Conservation (phyloP, 2,329 filamentous ascomycete genomes). For the Setomelanomma holmii region DNA sequence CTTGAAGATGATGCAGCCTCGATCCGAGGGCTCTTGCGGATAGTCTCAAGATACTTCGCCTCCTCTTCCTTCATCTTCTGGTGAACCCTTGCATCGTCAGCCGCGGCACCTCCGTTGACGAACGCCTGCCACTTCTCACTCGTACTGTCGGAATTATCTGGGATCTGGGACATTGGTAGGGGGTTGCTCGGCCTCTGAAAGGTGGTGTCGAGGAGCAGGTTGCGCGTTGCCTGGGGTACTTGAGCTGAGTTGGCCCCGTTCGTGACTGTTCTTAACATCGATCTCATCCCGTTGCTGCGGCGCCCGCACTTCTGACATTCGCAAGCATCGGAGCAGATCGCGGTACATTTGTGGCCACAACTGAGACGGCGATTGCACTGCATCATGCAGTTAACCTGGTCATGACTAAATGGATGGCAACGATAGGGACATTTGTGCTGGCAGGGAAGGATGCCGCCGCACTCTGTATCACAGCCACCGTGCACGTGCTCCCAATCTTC, state of each 20-base stretch:
- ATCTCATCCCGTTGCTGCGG: slow-evolving; percentile 28
- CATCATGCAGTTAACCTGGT: slow-evolving; percentile 41
- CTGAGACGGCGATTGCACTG: slow-evolving; percentile 26
- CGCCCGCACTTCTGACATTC: slow-evolving; percentile 36
- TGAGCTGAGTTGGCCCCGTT: slow-evolving; percentile 3
- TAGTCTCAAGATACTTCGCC: slow-evolving; percentile 10
- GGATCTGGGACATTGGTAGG: neutral
- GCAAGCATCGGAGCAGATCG: slow-evolving; percentile 39
- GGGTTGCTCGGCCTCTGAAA: slow-evolving; percentile 3
- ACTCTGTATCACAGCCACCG: slow-evolving; percentile 39
- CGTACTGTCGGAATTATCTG: neutral
- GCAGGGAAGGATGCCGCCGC: slow-evolving; percentile 39
- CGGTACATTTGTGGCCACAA: slow-evolving; percentile 41
- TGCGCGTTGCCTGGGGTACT: neutral
- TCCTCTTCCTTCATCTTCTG: slow-evolving; percentile 21
- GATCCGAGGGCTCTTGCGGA: slow-evolving; percentile 6
- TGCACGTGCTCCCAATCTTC: slow-evolving; percentile 39
- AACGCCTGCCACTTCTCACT: slow-evolving; percentile 16
- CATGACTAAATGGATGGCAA: slow-evolving; percentile 45
- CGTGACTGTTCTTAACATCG: slow-evolving; percentile 30
- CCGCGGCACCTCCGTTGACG: slow-evolving; percentile 10
- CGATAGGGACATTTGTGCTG: slow-evolving; percentile 41
- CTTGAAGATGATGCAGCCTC: neutral
- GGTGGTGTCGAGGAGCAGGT: slow-evolving; percentile 1
- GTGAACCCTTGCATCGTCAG: slow-evolving; percentile 27